These are phyloP conservation scores for Diatrype stigma DNA, from an alignment of 2,329 filamentous ascomycete genomes.

Conservation along the genomic window DNA sequence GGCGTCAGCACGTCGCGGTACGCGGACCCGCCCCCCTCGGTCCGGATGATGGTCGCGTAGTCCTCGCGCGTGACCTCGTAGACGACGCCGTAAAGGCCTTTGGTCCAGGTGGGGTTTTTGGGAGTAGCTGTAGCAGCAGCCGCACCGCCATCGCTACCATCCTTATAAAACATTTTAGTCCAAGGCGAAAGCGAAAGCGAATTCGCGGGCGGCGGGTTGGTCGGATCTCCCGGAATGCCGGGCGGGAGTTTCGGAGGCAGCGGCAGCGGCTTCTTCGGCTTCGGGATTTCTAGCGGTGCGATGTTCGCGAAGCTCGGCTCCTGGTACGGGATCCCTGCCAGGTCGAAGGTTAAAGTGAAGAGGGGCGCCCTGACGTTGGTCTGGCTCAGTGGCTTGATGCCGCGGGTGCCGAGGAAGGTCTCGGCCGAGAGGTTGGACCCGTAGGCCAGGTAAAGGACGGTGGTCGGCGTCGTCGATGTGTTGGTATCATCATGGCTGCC, in stretches of 20 bases:
- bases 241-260: background rate
- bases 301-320: conserved; percentile 94
- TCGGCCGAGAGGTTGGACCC: conserved; percentile 81
- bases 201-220: conserved; percentile 24
- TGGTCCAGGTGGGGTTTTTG: conserved; percentile 64
- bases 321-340: conserved; percentile 77
- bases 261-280: background rate
- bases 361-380: conserved; percentile 78
- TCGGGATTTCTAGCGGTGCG: conserved; percentile 51
- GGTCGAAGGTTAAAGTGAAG: conserved; percentile 75
- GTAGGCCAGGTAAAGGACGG: conserved; percentile 80
- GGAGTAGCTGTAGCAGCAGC: background rate
- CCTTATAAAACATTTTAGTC: too few species aligned
- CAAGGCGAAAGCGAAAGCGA: too few species aligned
- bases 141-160: too few species aligned
- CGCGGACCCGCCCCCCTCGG: conserved; percentile 80
- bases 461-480: conserved; percentile 28
- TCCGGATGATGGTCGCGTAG: conserved; percentile 81
- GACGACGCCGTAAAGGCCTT: conserved; percentile 85
- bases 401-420: conserved; percentile 73
- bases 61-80: conserved; percentile 87
- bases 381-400: conserved; percentile 76
- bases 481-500: conserved; percentile 10
- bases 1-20: conserved; percentile 81
- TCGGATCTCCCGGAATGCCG: conserved; percentile 20